Evolutionary conservation across 495 filamentous ascomycete genomes (phyloP).

Genomic region (Podospora appendiculata): DNA sequence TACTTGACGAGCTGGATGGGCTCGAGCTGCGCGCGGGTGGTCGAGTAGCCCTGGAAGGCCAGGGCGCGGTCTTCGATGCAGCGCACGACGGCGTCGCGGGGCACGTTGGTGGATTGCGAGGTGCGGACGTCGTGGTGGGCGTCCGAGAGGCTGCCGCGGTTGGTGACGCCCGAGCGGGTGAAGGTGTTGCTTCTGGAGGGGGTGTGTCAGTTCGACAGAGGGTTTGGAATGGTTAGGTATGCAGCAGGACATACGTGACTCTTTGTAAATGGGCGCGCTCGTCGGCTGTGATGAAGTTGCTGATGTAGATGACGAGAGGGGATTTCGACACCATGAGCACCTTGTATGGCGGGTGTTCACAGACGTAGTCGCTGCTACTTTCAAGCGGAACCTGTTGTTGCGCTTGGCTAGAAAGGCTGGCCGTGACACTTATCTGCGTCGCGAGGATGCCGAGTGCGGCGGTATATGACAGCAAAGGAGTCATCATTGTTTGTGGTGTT

Average conservation of each 20-base stretch:
- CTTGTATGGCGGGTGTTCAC: slow-evolving; percentile 37
- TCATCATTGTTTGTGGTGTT: slow-evolving; percentile 2
- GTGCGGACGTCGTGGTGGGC: slow-evolving; percentile 29
- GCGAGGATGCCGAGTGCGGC: slow-evolving; percentile 14
- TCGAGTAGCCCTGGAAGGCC: slow-evolving; percentile 57
- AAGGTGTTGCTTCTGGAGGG: slow-evolving; percentile 27
- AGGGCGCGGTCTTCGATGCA: slow-evolving; percentile 65
- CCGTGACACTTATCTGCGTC: neutral
- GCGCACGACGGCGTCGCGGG: slow-evolving; percentile 50
- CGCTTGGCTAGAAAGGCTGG: neutral
- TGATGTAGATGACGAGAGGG: slow-evolving; percentile 50
- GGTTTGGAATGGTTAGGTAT: too few relatives aligned
- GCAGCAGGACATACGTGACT: slow-evolving; percentile 24
- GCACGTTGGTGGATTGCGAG: slow-evolving; percentile 36
- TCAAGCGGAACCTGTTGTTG: slow-evolving; percentile 5
- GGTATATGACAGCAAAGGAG: slow-evolving; percentile 4
- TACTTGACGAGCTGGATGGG: slow-evolving; percentile 50
- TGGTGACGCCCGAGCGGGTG: slow-evolving; percentile 31
- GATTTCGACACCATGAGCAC: slow-evolving; percentile 44
- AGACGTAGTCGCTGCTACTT: slow-evolving; percentile 17
- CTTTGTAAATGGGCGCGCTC: slow-evolving; percentile 34
- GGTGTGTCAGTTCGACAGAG: too few relatives aligned
- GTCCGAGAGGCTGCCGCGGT: slow-evolving; percentile 14
- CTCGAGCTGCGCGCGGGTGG: slow-evolving; percentile 37
- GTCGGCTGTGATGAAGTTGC: slow-evolving; percentile 34